Evolutionary conservation across 306 rosid genomes (phyloP), one percentile per base, ranked within the genome.

Genomic region (Casuarina equisetifolia): DNA sequence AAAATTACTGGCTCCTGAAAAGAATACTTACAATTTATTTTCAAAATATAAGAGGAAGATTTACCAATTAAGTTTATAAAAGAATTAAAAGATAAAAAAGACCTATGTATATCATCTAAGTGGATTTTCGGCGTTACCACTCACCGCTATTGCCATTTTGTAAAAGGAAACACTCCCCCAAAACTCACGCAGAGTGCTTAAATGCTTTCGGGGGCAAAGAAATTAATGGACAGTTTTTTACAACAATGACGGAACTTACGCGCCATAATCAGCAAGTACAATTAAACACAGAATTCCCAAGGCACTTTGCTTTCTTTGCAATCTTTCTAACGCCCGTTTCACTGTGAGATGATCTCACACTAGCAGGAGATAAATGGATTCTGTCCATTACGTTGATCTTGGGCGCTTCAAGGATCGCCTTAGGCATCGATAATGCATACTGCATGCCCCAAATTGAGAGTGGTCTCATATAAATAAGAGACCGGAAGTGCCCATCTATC

Each of bases 381-480:
- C 97, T 89, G 88, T 92, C 99, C 99, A 95, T 95, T 79, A 95
- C 49, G 78, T 95, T 95, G 51, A 91, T 78, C 85, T 72, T 68
- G 1, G 99, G 99, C 81, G 97, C 97, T 82, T 95, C 97, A 8
- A 95, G 97, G 68, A 91, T 85, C 17, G 99, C 97, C 89, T 88
- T 89, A 0, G 97, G 99, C 82, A 85, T 69, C 32, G 88, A 87
- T 69, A 89, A 73, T 43, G 99, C 99, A 78, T 84, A 85, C 54
- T 95, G 99, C 99, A 95, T 95, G 32, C 89, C 90, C 99, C 99
- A 95, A 76, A 95, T 95, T 5, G 99, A 79, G 11, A 95, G 87
- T 3, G 99, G 99, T 84, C 99, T 89, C 99, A 95, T 95, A 50
- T 92, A 95, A 58, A 92, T 86, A 42, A 95, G 97, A 3, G 99